A percentile compares a stretch with the other conserved stretches of the same genome.
phyloP scores from a whole-genome alignment of 345 rosid species.

The Eucalyptus curtisii region DNA sequence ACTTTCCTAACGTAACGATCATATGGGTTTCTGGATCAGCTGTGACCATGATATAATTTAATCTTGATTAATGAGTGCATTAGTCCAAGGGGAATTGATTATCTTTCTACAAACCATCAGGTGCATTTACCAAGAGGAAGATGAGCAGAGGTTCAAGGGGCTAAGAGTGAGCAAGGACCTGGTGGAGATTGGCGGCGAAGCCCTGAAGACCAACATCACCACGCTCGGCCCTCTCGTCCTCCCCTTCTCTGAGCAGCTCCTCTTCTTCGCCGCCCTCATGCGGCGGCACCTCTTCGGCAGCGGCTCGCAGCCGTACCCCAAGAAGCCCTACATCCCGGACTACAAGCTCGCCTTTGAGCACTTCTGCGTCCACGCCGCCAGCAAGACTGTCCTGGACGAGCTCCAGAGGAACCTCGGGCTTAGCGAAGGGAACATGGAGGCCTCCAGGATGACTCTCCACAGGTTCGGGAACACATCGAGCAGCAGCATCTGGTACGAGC shows the following conservation, averaged over 20 bases:
- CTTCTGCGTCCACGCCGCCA: conserved; percentile 79
- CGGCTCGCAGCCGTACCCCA: not conserved
- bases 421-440: conserved; percentile 69
- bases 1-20: not conserved
- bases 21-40: not conserved
- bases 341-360: conserved; percentile 96
- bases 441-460: conserved; percentile 79
- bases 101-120: conserved; percentile 8
- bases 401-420: conserved; percentile 77
- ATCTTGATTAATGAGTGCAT: not conserved
- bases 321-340: conserved; percentile 84
- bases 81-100: not conserved
- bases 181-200: conserved; percentile 85
- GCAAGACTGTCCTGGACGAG: conserved; percentile 79
- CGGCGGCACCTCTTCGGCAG: conserved; percentile 29
- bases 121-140: conserved; percentile 85
- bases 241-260: conserved; percentile 90
- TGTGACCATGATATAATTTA: not conserved
- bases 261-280: conserved; percentile 59
- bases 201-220: conserved; percentile 90
- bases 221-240: conserved; percentile 88
- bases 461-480: conserved; percentile 91
- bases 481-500: conserved; percentile 86
- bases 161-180: conserved; percentile 70
- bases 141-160: conserved; percentile 63